A percentile compares a stretch with the other conserved stretches of the same genome.
These are phyloP conservation scores for Phytophthora tubulina DNA, from an alignment of 352 stramenopile genomes.

Conservation along the genomic window DNA sequence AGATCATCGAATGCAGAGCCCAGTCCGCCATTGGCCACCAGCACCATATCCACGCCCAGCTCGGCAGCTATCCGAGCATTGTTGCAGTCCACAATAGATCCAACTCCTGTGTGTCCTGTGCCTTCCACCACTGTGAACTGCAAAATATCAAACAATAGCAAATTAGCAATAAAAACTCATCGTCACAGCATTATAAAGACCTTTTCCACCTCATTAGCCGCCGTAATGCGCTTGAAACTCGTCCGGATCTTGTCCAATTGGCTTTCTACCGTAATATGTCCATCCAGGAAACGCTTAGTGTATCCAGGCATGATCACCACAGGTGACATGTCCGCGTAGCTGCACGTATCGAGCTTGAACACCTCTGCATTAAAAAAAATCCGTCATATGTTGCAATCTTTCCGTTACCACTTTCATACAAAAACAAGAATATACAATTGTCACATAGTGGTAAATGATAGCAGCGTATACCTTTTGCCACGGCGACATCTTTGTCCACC, in stretches of 20 bases:
- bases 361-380: constrained; percentile 74
- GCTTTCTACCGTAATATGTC: constrained; percentile 87
- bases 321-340: constrained; percentile 96
- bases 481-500: constrained; percentile 93
- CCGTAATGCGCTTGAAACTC: constrained; percentile 76
- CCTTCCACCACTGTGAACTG: constrained; percentile 87
- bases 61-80: constrained; percentile 95
- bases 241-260: constrained; percentile 74
- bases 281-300: constrained; percentile 96
- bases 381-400: constrained; percentile 20
- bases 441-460: constrained; percentile 24
- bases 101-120: constrained; percentile 95
- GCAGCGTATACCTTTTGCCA: constrained; percentile 82
- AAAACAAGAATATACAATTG: constrained; percentile 1
- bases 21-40: constrained; percentile 96
- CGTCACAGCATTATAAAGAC: neutral
- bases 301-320: constrained; percentile 97
- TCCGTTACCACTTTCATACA: constrained; percentile 6
- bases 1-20: constrained; percentile 95
- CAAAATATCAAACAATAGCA: constrained; percentile 5
- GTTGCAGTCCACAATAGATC: constrained; percentile 96
- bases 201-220: constrained; percentile 59
- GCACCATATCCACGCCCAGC: constrained; percentile 94
- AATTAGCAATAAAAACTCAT: constrained; percentile 9
- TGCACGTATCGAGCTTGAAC: constrained; percentile 93